These are phyloP conservation scores for Sparassis latifolia DNA, from an alignment of 1,284 basidiomycete species.

Conservation along the genomic window DNA sequence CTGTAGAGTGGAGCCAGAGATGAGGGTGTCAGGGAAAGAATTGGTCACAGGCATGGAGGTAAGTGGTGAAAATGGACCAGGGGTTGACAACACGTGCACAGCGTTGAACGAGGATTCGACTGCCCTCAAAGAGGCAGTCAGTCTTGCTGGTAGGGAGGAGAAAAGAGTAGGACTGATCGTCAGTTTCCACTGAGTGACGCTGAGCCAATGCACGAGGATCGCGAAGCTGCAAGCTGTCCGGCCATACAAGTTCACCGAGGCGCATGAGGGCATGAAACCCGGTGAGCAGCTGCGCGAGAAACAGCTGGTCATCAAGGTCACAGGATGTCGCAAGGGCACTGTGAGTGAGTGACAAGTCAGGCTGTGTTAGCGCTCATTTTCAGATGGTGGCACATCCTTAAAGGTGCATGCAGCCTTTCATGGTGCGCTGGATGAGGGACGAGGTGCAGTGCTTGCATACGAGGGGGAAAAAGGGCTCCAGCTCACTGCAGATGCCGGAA, in stretches of 20 bases:
- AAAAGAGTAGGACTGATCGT: not conserved
- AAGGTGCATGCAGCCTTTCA: not conserved
- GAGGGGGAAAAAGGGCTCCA: constrained; percentile 1
- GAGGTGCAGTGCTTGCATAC: not conserved
- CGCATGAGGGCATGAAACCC: constrained; percentile 3
- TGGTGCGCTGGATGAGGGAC: not conserved
- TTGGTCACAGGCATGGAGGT: constrained; percentile 13
- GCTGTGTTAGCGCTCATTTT: not conserved
- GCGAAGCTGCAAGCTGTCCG: not conserved
- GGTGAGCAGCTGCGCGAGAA: constrained; percentile 3
- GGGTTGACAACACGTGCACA: not conserved
- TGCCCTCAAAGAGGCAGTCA: constrained; percentile 3
- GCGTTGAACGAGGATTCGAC: not conserved
- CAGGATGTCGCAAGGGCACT: not conserved
- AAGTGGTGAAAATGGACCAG: not conserved
- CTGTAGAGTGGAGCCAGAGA: constrained; percentile 15
- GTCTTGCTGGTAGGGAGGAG: constrained; percentile 1
- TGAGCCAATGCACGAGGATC: not conserved
- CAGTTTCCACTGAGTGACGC: not conserved
- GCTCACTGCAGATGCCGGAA: constrained; percentile 1
- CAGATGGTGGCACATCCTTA: not conserved
- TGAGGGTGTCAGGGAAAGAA: constrained; percentile 10
- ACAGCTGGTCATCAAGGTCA: constrained; percentile 1
- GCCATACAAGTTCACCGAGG: constrained; percentile 6
- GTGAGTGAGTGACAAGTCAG: not conserved